Evolutionary conservation across 345 rosid species (phyloP).

Genomic region (Ceriops decandra): DNA sequence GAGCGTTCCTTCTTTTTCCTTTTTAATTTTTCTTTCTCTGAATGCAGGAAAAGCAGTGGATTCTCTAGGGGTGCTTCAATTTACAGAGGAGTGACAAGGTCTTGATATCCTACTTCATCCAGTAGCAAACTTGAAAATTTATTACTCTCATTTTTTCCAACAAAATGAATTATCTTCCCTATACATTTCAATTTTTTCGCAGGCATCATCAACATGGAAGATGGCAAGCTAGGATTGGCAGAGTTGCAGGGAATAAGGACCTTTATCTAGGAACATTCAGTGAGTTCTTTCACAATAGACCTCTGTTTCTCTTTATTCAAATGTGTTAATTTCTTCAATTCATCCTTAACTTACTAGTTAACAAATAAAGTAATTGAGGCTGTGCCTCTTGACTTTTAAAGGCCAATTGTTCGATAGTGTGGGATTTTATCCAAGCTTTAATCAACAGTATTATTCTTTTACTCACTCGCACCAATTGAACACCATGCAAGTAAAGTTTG

Average conservation of each 20-base stretch:
- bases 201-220: conserved; percentile 99
- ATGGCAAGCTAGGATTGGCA: conserved; percentile 99
- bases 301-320: not conserved
- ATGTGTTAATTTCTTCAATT: not conserved
- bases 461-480: too few relatives aligned
- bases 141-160: not conserved
- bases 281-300: conserved; percentile 28
- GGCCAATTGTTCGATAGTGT: too few relatives aligned
- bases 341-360: not conserved
- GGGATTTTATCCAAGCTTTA: not conserved
- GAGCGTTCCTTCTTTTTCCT: not conserved
- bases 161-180: not conserved
- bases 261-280: conserved; percentile 96
- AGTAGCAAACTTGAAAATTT: not conserved
- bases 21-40: conserved; percentile 4
- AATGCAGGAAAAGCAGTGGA: conserved; percentile 89
- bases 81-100: conserved; percentile 99
- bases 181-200: conserved; percentile 9
- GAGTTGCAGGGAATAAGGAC: conserved; percentile 98
- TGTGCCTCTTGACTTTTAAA: conserved; percentile 18
- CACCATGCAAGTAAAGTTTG: not conserved
- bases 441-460: too few relatives aligned
- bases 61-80: conserved; percentile 98
- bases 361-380: not conserved
- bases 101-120: conserved; percentile 1